Percentiles rank a stretch among this genome's conserved stretches.
These are phyloP conservation scores for Crassisporium funariophilum DNA, from an alignment of 768 basidiomycete genomes.

Conservation along the genomic window DNA sequence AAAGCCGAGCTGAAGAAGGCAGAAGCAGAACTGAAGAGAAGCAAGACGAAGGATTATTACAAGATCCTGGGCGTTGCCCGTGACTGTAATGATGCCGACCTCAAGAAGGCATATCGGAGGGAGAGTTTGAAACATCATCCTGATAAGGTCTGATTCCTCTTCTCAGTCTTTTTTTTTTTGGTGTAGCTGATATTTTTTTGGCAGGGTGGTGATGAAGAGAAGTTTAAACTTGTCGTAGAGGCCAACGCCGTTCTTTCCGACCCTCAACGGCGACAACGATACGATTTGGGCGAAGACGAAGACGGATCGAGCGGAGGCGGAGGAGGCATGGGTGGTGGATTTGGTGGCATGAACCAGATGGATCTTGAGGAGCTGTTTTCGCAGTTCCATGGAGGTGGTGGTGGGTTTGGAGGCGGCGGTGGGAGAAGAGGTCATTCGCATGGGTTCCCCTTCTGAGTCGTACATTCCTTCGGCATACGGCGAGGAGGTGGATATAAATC, in stretches of 20 bases:
- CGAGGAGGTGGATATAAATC: too few relatives aligned
- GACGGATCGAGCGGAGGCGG: slow-evolving; percentile 56
- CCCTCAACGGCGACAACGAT: slow-evolving; percentile 67
- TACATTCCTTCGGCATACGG: too few relatives aligned
- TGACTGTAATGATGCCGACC: slow-evolving; percentile 68
- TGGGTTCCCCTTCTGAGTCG: slow-evolving; percentile 37
- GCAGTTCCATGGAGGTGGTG: slow-evolving; percentile 47
- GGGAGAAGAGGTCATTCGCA: slow-evolving; percentile 28
- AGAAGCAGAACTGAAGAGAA: slow-evolving; percentile 78
- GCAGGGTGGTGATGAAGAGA: slow-evolving; percentile 92
- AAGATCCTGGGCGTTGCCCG: slow-evolving; percentile 69
- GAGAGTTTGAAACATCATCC: slow-evolving; percentile 87
- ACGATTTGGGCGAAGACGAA: slow-evolving; percentile 83
- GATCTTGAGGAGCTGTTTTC: slow-evolving; percentile 69
- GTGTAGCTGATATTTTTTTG: background rate
- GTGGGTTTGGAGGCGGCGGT: slow-evolving; percentile 28
- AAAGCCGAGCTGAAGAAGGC: slow-evolving; percentile 76
- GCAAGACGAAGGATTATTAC: slow-evolving; percentile 90
- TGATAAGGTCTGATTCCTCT: slow-evolving; percentile 59
- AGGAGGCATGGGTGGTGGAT: slow-evolving; percentile 46
- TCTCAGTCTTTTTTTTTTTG: slow-evolving; percentile 12
- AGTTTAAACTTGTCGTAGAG: slow-evolving; percentile 89
- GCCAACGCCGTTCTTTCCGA: slow-evolving; percentile 84
- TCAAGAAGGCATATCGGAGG: slow-evolving; percentile 90
- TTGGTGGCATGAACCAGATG: slow-evolving; percentile 43